Base-by-base conservation (phyloP, 2,329 filamentous ascomycete genomes). In the Talaromyces marneffei region DNA sequence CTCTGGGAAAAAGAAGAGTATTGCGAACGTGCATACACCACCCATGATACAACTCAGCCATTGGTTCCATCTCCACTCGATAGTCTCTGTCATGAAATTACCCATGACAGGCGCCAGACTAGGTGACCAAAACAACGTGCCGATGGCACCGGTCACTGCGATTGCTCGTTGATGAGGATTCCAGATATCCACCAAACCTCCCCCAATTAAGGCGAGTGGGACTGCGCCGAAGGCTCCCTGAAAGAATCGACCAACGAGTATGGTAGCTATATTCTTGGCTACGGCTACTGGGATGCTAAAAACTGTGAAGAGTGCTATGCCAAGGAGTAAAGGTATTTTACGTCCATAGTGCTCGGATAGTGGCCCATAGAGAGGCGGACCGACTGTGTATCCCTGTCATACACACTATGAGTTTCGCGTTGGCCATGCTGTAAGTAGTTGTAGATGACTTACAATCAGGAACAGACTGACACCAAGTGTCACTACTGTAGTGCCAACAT, bases 201-300 rank as follows among this genome's bases (percentile, higher is more conserved):
- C 78, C 3, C 71, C 69, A 27, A 78, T 74, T 44, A 79, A 74
- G 59, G 70, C 71, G n/a, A 79, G 68, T 1, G 77, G 76, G 3
- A 75, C 72, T 0, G 73, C 73, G 0, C 74, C 78, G 61, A 79
- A 79, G 0, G 78, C 62, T 3, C 78, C 78, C 27, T 64, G 73
- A 62, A 80, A 77, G 69, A 79, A 79, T 6, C 78, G 69, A 12
- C 71, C 75, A 50, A 77, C 63, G 64, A 77, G 73, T 25, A 79
- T 63, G 3, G 70, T 70, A 14, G 67, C 64, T 67, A 83, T 83
- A 1, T 78, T 82, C 1, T 76, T 67, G 62, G 76, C 79, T 63
- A 84, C 83, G 4, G 82, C 82, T 0, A 81, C 83, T 3, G 75
- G 81, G 12, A 84, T 70, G 64, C 83, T 81, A 23, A 84, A 71